Evolutionary conservation across 495 filamentous ascomycete genomes (phyloP), one percentile per base, ranked within the genome.

Genomic region (Neurospora terricola): DNA sequence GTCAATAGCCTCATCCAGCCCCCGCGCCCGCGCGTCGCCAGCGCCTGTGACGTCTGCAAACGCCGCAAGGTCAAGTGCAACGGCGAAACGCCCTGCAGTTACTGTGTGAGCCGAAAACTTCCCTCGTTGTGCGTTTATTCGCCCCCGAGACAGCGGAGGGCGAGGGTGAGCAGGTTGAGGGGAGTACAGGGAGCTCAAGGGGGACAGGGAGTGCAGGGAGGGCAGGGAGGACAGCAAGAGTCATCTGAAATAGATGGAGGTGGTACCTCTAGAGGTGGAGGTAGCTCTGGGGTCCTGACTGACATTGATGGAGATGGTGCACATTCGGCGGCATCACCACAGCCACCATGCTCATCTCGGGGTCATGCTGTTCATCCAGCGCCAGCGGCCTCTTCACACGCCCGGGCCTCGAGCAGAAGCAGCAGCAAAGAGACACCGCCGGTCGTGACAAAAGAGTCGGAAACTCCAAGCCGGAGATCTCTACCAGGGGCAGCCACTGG

Each of bases 1-100:
- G 30, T 34, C 30, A 34, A 3, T 16, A 10, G 73, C 75, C 10
- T 45, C 74, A 54, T 68, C 69, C 73, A 38, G 23, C 69, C 68
- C 16, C 54, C 75, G 34, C 76, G 83, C 27, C 71, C 74, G 6
- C 82, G 83, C 42, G 79, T 85, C 14, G 75, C 83, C 34, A 84
- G 84, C 62, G 83, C 83, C 30, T 85, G 83, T 71, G 83, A 85
- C 71, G 73, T 79, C 9, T 85, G 83, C 79, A 85, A 85, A 71
- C 75, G 79, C 43, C 82, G 83, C 30, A 84, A 82, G 76, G 78
- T 84, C 62, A 83, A 83, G 71, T 84, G 83, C 76, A 79, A 80
- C 62, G 83, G 82, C 30, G 71, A 69, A 0, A 74, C 70, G 36
- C 83, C 83, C 6, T 84, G 83, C 75, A 73, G 71, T 1, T 83